Evolutionary conservation across 108 stramenopile genomes (phyloP), one percentile per base, ranked within the genome.

Genomic region (Parietichytrium sp.): DNA sequence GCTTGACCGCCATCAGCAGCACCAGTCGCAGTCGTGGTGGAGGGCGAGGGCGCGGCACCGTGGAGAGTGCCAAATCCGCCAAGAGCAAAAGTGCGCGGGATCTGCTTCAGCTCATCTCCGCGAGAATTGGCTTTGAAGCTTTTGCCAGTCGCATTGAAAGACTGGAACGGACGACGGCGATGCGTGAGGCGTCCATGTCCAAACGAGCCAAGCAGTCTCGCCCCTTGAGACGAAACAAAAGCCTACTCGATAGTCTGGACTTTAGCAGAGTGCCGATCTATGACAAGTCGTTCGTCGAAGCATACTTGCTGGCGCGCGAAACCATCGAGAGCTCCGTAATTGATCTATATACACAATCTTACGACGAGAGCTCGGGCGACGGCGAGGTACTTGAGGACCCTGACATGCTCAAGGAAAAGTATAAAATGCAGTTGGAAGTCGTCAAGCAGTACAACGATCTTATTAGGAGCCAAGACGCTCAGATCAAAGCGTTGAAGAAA

Each of bases 361-460:
- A 20, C 10, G 33, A 36, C 33, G 20, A 45, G 33, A 38, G 29
- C 42, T 16, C 3, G 10, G 42, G 20, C 20, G 42, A n/a, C 29
- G 52, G 8, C 15, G 42, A 6, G 29, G 1, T 10, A n/a, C 0
- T 42, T n/a, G 61, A 72, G 61, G 61, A 72, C 25, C 61, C 61
- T 6, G 16, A 33, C 6, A 16, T 23, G 42, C 42, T 72, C 15
- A 33, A 27, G 10, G 61, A 72, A 72, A 72, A 72, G 61, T 72
- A 72, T 42, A 20, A 38, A 6, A 72, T 45, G 1, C 61, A 45
- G 1, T 33, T 27, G 23, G 38, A 42, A 16, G 61, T 72, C 42
- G 61, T 33, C 38, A 42, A 72, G 61, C 61, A 72, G 61, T 72
- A 72, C 61, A 72, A 72, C 2, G 61, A 72, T 10, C 36, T 72